A percentile compares a stretch with the other conserved stretches of the same genome.
These are phyloP conservation scores for Ilex asprella DNA, from an alignment of 257 asterid species.

Conservation along the genomic window DNA sequence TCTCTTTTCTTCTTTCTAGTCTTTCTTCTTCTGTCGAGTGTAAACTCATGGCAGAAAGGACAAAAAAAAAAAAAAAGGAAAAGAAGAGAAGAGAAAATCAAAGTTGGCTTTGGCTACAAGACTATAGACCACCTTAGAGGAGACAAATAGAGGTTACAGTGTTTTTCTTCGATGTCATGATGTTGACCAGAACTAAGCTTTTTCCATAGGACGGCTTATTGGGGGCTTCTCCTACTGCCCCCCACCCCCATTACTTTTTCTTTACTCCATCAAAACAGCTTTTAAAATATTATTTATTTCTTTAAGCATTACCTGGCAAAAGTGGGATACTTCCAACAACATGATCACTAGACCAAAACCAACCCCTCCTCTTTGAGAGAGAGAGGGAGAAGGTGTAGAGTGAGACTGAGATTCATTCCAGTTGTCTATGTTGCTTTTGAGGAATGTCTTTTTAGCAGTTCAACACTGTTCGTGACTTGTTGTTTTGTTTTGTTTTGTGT, in stretches of 20 bases:
- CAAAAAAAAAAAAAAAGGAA: constrained; percentile 30
- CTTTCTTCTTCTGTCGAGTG: neutral
- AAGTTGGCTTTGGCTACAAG: constrained; percentile 51
- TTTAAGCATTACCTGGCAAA: constrained; percentile 34
- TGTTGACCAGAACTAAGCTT: constrained; percentile 19
- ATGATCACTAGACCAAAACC: constrained; percentile 17
- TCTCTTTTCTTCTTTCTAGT: no score
- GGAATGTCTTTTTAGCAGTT: constrained; percentile 21
- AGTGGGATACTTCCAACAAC: constrained; percentile 18
- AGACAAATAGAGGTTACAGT: constrained; percentile 52
- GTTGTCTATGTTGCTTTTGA: constrained; percentile 57
- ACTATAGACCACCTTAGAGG: constrained; percentile 40
- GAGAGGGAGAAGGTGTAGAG: constrained; percentile 14
- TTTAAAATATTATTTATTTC: constrained; percentile 14
- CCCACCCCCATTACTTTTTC: constrained; percentile 32
- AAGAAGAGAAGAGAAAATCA: constrained; percentile 10
- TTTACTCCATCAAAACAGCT: constrained; percentile 27
- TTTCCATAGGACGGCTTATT: constrained; percentile 3
- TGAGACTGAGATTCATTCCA: constrained; percentile 38
- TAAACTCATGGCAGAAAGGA: constrained; percentile 13
- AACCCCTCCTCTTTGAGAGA: constrained; percentile 16
- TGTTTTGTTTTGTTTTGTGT: no score
- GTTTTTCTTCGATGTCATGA: constrained; percentile 16
- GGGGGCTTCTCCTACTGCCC: neutral
- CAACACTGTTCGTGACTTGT: constrained; percentile 18